These are phyloP conservation scores for Picea glauca DNA, from an alignment of 75 land plant species.

Conservation along the genomic window DNA sequence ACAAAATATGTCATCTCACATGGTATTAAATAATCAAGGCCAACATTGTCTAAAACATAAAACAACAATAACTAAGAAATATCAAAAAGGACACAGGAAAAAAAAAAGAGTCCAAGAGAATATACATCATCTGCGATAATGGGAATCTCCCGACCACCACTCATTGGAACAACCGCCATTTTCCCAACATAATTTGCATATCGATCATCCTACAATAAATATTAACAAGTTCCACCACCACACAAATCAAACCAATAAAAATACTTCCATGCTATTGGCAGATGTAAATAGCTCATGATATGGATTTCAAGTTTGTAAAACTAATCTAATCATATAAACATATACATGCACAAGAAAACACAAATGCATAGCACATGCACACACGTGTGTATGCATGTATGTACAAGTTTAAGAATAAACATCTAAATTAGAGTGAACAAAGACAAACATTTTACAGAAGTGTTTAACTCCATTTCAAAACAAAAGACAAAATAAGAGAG, in stretches of 20 bases:
- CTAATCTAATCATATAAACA: neutral
- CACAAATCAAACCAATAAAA: neutral
- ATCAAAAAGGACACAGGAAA: neutral
- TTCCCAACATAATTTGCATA: constrained; percentile 74
- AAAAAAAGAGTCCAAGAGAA: neutral
- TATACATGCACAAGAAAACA: no score
- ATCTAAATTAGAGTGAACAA: no score
- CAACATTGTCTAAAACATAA: constrained; percentile 10
- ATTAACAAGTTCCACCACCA: neutral
- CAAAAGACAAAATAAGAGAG: neutral
- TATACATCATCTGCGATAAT: constrained; percentile 83
- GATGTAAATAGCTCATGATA: neutral
- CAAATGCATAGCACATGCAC: no score
- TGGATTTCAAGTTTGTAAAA: neutral
- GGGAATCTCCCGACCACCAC: constrained; percentile 85
- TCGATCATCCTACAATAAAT: constrained; percentile 74
- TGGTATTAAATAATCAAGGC: neutral
- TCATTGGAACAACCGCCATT: constrained; percentile 86
- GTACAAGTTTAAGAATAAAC: no score
- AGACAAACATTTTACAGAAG: no score
- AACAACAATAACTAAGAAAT: neutral
- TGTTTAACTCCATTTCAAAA: neutral
- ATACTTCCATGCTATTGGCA: neutral
- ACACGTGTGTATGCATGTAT: no score
- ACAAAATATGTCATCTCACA: neutral